Conservation (phyloP, 2,329 filamentous ascomycete genomes). For the Thielaviopsis ethacetica region DNA sequence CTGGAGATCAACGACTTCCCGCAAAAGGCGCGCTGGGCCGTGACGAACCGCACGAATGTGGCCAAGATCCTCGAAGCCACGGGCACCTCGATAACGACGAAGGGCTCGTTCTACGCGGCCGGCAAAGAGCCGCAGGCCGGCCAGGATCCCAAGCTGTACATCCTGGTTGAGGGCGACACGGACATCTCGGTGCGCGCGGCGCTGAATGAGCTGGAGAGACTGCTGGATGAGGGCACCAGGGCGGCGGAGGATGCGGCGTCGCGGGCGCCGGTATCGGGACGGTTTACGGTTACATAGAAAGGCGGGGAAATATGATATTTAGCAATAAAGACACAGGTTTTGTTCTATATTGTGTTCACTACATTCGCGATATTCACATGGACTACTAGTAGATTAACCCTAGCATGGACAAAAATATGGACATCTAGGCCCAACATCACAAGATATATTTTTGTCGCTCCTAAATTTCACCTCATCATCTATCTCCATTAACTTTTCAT, state of each 20-base stretch:
- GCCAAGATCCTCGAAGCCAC: constrained; percentile 94
- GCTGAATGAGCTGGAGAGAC: constrained; percentile 73
- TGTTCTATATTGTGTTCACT: too few species aligned
- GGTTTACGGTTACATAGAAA: constrained; percentile 70
- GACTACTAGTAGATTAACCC: too few species aligned
- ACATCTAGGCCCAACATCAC: too few species aligned
- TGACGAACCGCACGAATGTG: constrained; percentile 96
- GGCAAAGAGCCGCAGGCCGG: constrained; percentile 65
- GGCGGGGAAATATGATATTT: neutral
- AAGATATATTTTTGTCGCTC: neutral
- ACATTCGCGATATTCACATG: neutral
- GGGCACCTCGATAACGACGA: constrained; percentile 91
- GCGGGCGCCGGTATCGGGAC: constrained; percentile 58
- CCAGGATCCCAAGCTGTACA: constrained; percentile 86
- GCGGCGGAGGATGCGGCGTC: constrained; percentile 77
- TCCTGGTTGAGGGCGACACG: constrained; percentile 92
- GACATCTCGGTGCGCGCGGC: constrained; percentile 83
- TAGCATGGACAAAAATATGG: too few species aligned
- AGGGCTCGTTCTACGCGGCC: constrained; percentile 73
- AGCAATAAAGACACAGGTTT: neutral
- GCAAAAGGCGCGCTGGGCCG: constrained; percentile 94
- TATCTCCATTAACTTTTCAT: neutral
- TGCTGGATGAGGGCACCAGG: constrained; percentile 80
- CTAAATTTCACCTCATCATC: neutral
- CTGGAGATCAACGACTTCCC: constrained; percentile 99